Evolutionary conservation across 306 rosid genomes (phyloP), one percentile per base, ranked within the genome.

Genomic region (Inga oerstediana): DNA sequence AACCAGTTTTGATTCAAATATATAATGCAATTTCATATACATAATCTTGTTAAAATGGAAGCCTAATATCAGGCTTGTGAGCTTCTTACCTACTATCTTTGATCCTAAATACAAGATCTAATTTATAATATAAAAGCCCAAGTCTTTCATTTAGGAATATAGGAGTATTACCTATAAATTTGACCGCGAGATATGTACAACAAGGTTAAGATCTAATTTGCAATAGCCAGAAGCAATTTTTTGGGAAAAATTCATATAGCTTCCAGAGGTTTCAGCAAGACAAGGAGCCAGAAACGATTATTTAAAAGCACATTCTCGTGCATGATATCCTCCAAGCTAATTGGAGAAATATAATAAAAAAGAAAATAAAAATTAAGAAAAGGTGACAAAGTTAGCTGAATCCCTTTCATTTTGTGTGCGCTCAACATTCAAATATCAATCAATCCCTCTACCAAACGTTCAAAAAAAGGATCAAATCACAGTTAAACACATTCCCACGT

Each of bases 381-480:
- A 9, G 3, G 35, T 64, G 14, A 77, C 22, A 19, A 43, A 68
- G 34, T 34, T 6, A 37, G 68, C 51, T 19, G 51, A 65, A 76
- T 32, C 72, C 74, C 75, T 39, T 68, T 68, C 79, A 78, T 76
- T 75, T 35, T 72, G 41, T 66, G 41, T 78, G 48, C 0, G 30
- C 16, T 45, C 52, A 74, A 43, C 62, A 34, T 9, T 61, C 43
- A 52, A 27, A 61, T 87, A 58, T 78, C 44, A 62, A 37, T 30
- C 20, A 66, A 78, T 81, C 76, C 66, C 59, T 59, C 41, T 35
- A 9, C 68, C 59, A 68, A 73, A 83, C 39, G 41, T 77, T 41
- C 77, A 48, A 74, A 61, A 39, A 52, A 82, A 5, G 76, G 39
- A 58, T 72, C 16, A 64, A 54, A 62, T 73, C 45, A 58, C 66